phyloP scores from a whole-genome alignment of 2,329 filamentous ascomycete species.

The Phaeosphaeriaceae sp. region DNA sequence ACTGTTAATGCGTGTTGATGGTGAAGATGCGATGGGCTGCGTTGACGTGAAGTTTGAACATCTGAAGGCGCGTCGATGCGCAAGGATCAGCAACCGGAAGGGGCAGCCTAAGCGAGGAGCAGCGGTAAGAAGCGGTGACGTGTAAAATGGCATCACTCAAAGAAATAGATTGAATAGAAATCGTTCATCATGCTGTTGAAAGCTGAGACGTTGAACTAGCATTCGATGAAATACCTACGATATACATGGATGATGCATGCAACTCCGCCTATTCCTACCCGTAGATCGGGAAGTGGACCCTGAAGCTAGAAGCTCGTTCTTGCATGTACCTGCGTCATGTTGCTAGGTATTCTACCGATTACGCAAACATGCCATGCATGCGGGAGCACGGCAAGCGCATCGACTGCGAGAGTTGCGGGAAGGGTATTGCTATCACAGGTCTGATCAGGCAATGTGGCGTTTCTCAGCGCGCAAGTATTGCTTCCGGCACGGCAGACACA shows the following conservation, averaged over 20 bases:
- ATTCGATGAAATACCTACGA: background rate
- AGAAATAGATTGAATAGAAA: too few species aligned
- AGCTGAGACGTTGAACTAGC: background rate
- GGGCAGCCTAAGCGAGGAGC: slow-evolving; percentile 7
- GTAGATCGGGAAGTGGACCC: background rate
- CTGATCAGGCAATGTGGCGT: too few species aligned
- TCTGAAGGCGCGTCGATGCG: slow-evolving; percentile 11
- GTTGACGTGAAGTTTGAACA: slow-evolving; percentile 16
- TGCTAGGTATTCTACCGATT: background rate
- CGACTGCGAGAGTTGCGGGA: background rate
- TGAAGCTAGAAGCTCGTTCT: slow-evolving; percentile 13
- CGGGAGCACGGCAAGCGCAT: background rate
- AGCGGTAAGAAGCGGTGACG: too few species aligned
- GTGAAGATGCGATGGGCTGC: slow-evolving; percentile 13
- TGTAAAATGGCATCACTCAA: too few species aligned
- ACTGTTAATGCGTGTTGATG: slow-evolving; percentile 14
- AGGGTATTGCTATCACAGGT: too few species aligned
- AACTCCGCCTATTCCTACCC: background rate
- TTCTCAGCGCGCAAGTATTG: too few species aligned
- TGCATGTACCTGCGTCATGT: slow-evolving; percentile 19
- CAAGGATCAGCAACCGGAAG: slow-evolving; percentile 4
- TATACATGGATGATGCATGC: slow-evolving; percentile 22
- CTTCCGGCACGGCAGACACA: too few species aligned
- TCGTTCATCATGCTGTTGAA: too few species aligned
- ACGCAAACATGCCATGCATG: background rate